Conservation (phyloP, 768 basidiomycete genomes). For the Leccinum arenicola region DNA sequence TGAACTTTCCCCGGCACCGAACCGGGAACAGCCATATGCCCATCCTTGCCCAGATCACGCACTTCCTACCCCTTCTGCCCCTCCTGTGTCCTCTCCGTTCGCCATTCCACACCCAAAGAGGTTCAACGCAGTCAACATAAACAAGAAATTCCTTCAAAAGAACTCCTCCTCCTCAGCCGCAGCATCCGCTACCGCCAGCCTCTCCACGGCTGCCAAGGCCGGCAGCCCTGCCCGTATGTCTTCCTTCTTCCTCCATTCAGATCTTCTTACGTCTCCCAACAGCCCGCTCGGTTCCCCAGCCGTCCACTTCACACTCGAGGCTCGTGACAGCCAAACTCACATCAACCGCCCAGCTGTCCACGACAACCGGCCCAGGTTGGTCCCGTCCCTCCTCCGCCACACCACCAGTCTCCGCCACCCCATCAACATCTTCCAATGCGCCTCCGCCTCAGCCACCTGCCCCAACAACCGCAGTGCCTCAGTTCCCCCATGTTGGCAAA, state of each 20-base stretch:
- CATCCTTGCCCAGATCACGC: conserved; percentile 19
- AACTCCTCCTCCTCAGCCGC: conserved; percentile 59
- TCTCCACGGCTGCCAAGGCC: conserved; percentile 43
- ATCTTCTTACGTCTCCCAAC: conserved; percentile 15
- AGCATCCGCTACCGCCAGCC: conserved; percentile 41
- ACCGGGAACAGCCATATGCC: conserved; percentile 10
- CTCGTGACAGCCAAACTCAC: conserved; percentile 89
- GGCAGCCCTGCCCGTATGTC: conserved; percentile 54
- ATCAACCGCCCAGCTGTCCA: conserved; percentile 53
- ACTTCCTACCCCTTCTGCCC: conserved; percentile 7
- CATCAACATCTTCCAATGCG: conserved; percentile 42
- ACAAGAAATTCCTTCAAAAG: conserved; percentile 96
- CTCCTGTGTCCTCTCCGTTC: conserved; percentile 19
- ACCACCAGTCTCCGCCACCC: conserved; percentile 53
- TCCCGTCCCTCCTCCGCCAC: conserved; percentile 75
- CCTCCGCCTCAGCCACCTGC: conserved; percentile 46
- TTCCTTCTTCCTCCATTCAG: not conserved
- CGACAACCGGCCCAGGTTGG: conserved; percentile 67
- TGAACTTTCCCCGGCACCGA: conserved; percentile 17
- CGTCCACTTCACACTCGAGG: conserved; percentile 64
- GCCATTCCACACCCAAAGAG: conserved; percentile 66
- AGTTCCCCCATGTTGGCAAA: conserved; percentile 57
- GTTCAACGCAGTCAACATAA: conserved; percentile 88
- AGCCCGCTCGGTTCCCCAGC: conserved; percentile 60
- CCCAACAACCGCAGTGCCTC: conserved; percentile 41